Base-by-base conservation (phyloP, 1,139 yeast genomes). In the Suhomyces maxii region DNA sequence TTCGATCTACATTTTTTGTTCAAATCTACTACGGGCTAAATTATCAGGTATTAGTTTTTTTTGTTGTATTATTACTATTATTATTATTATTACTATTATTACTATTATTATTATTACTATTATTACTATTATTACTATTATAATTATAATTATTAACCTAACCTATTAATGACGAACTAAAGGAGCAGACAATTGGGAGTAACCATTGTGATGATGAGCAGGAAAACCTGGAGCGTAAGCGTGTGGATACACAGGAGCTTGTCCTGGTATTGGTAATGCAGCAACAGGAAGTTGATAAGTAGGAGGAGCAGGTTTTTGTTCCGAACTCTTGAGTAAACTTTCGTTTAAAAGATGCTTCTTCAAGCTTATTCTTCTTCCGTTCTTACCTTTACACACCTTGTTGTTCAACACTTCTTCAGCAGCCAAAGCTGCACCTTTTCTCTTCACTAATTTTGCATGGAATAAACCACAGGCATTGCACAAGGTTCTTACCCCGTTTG, bases 381-480 rank as follows among this genome's bases (percentile, higher is more conserved):
- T 74, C 55, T 73, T 74, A 13, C 78, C 79, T 55, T 73, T 74
- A 53, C 73, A 69, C 7, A 74, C 79, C 58, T 70, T 72, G 51
- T 71, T 70, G 53, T 72, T 71, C 50, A 74, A 67, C 51, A 71
- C 75, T 48, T 73, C 77, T 61, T 74, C 69, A 40, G 83, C 77
- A 48, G 93, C 91, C 43, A 75, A 72, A 1, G 72, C 79, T 33
- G 84, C 83, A 3, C 93, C 93, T 54, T 80, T 82, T 50, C 80
- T 72, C 62, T 84, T 84, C 41, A 82, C 80, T 45, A 86, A 69
- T 61, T 87, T 87, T 26, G 93, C 89, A 64, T 85, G 89, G 63
- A 80, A 87, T 42, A 89, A 71, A 0, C 97, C 97, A 67, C 97
- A 89, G 0, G 96, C 96, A 64, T 89, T 89, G 65, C 96, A 89